Evolutionary conservation across 768 basidiomycete genomes (phyloP).

Genomic region (Pisolithus tinctorius): DNA sequence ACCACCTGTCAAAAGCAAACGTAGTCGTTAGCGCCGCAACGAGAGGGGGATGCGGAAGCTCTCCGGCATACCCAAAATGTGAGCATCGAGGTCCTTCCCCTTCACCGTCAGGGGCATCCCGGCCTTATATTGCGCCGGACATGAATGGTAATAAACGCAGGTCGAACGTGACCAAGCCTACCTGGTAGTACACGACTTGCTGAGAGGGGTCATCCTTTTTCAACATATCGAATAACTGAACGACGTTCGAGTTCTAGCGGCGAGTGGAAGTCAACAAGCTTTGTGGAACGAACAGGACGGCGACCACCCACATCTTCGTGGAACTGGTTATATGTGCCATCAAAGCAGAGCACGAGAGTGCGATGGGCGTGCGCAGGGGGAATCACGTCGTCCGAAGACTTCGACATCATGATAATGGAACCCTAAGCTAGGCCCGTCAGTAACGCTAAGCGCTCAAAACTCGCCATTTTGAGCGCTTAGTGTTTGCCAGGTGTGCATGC

Average conservation of each 20-base stretch:
- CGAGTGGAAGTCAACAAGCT: neutral
- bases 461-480: too few species aligned
- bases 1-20: constrained; percentile 37
- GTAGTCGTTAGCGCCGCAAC: neutral
- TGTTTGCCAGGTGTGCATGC: too few species aligned
- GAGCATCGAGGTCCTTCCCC: constrained; percentile 54
- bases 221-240: constrained; percentile 62
- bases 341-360: constrained; percentile 67
- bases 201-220: constrained; percentile 55
- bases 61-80: constrained; percentile 55
- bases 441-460: too few species aligned
- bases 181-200: constrained; percentile 76
- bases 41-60: neutral
- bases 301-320: constrained; percentile 46
- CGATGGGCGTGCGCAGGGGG: constrained; percentile 40
- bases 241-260: constrained; percentile 62
- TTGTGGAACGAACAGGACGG: neutral
- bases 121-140: constrained; percentile 33
- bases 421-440: neutral
- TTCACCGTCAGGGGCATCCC: constrained; percentile 59
- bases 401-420: neutral
- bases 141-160: neutral
- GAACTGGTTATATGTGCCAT: constrained; percentile 56
- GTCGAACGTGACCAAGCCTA: constrained; percentile 11
- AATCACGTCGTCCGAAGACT: constrained; percentile 26